Evolutionary conservation across 169 alveolate species (phyloP), one percentile per base, ranked within the genome.

Genomic region (Cryptosporidium ryanae): DNA sequence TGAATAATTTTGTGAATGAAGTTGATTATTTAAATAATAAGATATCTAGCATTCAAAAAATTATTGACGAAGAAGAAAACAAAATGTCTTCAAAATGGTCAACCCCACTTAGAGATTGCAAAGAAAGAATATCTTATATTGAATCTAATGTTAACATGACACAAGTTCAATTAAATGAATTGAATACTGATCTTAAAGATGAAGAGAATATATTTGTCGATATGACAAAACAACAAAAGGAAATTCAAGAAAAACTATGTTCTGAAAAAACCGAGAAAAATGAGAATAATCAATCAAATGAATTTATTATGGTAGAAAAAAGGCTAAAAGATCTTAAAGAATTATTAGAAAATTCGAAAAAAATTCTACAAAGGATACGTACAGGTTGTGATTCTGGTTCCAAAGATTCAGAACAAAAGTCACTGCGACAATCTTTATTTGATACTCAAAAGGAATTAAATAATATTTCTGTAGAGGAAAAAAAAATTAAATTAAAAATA

Each of bases 1-100:
- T 91, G 29, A 90, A 92, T 59, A 82, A 81, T 65, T 57, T 90
- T 29, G 91, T 92, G 89, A 70, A 87, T 63, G 82, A 89, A 44
- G 63, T 76, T 27, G 25, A 32, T 15, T 21, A 7, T 13, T 21
- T 48, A 1, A 59, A 23, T 18, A 70, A 76, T 21, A 59, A 25
- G n/a, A 29, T 76, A 12, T 29, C 18, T 7, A 10, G 17, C 27
- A 29, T 76, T 25, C 48, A 76, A 59, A 76, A 76, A n/a, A 21
- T 59, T 17, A 70, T 76, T 17, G 65, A 76, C 13, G 76, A 76
- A 6, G 87, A 76, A 59, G 87, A 76, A 61, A 55, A 43, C 29
- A 76, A 76, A 44, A 29, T 76, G 8, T 32, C 70, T 17, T 57
- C 71, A 3, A 63, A 76, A 43, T 76, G 87, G 87, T 76, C 87